These are phyloP conservation scores for Coemansia sp. DNA, from an alignment of 192 early-diverging fungal species.

Conservation along the genomic window DNA sequence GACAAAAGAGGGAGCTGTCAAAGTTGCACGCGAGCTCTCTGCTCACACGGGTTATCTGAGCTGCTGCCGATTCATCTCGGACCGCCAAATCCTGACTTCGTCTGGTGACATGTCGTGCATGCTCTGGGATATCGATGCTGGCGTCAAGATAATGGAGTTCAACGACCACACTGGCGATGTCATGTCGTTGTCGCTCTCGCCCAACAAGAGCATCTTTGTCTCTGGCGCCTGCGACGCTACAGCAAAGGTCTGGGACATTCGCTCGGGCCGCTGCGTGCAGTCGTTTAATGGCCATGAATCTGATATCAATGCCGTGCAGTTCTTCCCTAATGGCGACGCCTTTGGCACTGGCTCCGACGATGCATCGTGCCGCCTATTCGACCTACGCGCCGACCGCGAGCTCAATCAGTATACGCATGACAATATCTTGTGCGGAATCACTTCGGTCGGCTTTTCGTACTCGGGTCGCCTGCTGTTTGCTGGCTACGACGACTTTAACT, in stretches of 20 bases:
- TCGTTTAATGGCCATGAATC: conserved; percentile 98
- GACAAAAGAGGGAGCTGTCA: conserved; percentile 91
- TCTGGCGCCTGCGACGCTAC: conserved; percentile 99
- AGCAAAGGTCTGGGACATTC: conserved; percentile 98
- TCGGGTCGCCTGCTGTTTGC: conserved; percentile 97
- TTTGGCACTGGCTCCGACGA: conserved; percentile 99
- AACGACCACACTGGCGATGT: conserved; percentile 99
- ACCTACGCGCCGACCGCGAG: conserved; percentile 97
- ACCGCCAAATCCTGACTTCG: conserved; percentile 93
- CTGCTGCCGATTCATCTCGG: conserved; percentile 96
- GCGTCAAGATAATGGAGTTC: conserved; percentile 96
- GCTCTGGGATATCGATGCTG: conserved; percentile 99
- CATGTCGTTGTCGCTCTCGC: conserved; percentile 93
- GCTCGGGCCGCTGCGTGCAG: conserved; percentile 95
- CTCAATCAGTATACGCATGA: conserved; percentile 98
- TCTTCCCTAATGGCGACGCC: conserved; percentile 99
- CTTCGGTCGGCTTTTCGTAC: conserved; percentile 96
- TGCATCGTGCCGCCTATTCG: conserved; percentile 96
- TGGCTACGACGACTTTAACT: conserved; percentile 99
- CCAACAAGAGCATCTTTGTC: conserved; percentile 96
- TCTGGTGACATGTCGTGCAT: conserved; percentile 99
- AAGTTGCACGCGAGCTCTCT: conserved; percentile 93
- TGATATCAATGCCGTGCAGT: conserved; percentile 99
- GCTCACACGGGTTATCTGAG: conserved; percentile 98
- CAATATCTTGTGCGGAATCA: conserved; percentile 98